Evolutionary conservation across 805 yeast species (phyloP), one percentile per base, ranked within the genome.

Genomic region (Wickerhamiella bombiphila): DNA sequence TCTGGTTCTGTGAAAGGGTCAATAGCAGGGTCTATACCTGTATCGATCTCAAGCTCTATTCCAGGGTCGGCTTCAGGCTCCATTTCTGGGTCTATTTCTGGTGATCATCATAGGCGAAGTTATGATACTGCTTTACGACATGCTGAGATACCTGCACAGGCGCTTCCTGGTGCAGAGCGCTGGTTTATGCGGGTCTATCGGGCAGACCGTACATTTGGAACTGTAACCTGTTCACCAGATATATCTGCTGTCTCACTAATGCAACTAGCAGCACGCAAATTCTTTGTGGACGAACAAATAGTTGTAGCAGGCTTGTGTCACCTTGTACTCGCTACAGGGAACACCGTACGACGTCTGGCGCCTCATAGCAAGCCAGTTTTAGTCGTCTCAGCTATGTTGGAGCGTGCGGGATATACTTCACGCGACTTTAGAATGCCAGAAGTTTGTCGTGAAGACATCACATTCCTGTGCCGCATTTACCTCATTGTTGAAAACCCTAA

Each of bases 151-250:
- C 51, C 51, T n/a, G 29, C 29, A n/a, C 20, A 21, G 14, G 11
- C 21, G 7, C n/a, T 31, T 8, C 16, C 30, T 22, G 15, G 48
- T 37, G n/a, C n/a, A n/a, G 24, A 25, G 24, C 26, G 35, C 22
- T 35, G 38, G 19, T 37, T 50, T 43, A 63, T 88, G 17, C 73
- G 94, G 42, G 76, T 88, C 1, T 85, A 80, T 60, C 74, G 79
- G 41, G 80, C 74, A 37, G 93, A 81, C 41, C 86, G 83, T 48
- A 79, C 85, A 8, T 81, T 83, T 46, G 79, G 91, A 13, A 81
- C 94, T 1, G 61, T 88, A 16, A 73, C 85, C 13, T 77, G 93
- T 52, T 72, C 88, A 0, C 66, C 80, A 24, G 80, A 78, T 41
- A 79, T 85, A 1, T 72, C 88, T 0, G 80, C 83, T 0, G 68